These are phyloP conservation scores for Nannizziopsis arthrosporioides DNA, from an alignment of 2,329 filamentous ascomycete species.

Conservation along the genomic window DNA sequence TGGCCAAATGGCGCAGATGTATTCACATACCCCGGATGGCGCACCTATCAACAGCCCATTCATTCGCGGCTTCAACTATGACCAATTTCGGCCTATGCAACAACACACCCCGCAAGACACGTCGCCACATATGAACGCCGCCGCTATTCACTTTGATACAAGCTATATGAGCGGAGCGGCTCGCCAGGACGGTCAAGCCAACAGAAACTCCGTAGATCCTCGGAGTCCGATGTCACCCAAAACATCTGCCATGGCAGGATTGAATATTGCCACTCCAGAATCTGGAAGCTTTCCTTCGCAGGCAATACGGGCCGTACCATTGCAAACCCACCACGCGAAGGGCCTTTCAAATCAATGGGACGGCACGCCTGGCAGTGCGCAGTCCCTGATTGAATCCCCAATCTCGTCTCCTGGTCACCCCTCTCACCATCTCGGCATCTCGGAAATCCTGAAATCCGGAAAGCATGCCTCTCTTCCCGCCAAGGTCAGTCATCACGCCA, in stretches of 20 bases:
- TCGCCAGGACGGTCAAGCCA: slow-evolving; percentile 53
- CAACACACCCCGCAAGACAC: slow-evolving; percentile 37
- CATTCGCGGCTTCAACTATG: slow-evolving; percentile 63
- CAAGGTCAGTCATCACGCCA: slow-evolving; percentile 52
- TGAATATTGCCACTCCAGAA: slow-evolving; percentile 61
- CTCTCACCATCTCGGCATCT: slow-evolving; percentile 59
- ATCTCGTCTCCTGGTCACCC: slow-evolving; percentile 61
- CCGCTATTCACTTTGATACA: slow-evolving; percentile 39
- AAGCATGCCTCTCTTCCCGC: slow-evolving; percentile 80
- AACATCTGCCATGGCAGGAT: slow-evolving; percentile 60
- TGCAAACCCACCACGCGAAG: slow-evolving; percentile 60
- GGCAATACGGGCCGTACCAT: slow-evolving; percentile 57
- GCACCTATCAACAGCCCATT: slow-evolving; percentile 88
- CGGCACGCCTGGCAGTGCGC: slow-evolving; percentile 68
- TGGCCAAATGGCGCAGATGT: slow-evolving; percentile 58
- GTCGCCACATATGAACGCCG: slow-evolving; percentile 26
- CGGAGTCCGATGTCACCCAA: slow-evolving; percentile 78
- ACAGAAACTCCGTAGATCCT: slow-evolving; percentile 61
- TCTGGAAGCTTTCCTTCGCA: slow-evolving; percentile 62
- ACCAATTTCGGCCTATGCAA: slow-evolving; percentile 59
- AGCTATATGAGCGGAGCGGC: slow-evolving; percentile 49
- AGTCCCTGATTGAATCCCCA: slow-evolving; percentile 78
- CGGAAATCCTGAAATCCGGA: slow-evolving; percentile 71
- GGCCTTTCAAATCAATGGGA: slow-evolving; percentile 83
- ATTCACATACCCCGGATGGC: slow-evolving; percentile 83